Evolutionary conservation across 208 protist genomes (phyloP), one percentile per base, ranked within the genome.

Genomic region (Acanthamoeba divionensis): DNA sequence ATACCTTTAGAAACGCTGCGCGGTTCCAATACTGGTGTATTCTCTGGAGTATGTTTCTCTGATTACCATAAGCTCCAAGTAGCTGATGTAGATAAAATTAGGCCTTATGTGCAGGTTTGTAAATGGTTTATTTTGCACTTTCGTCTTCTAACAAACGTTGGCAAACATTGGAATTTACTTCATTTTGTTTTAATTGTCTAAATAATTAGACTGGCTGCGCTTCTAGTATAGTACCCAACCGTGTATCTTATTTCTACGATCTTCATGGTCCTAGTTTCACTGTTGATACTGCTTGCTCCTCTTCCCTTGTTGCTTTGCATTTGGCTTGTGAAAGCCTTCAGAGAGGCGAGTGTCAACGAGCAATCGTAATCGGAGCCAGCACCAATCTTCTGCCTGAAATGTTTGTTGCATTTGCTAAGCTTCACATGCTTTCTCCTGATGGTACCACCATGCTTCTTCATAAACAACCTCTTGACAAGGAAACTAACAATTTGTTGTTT

Each of bases 241-340:
- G 96, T 33, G 15, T 97, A 7, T 94, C 95, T 0, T 97, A 95
- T 89, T 87, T 92, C 18, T 85, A 95, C 26, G 94, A 95, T 85
- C 91, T 97, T 12, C 80, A 88, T 26, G 96, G 96, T 7, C 96
- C 96, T 21, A 92, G 82, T 31, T 41, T 96, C 18, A 92, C 93
- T 18, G 29, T 96, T 18, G 95, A 97, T 69, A 97, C 95, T 33
- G 96, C 96, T n/a, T 97, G 96, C 91, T 95, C 94, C 38, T 95
- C 94, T 26, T 94, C 95, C 12, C 91, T 97, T 6, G 91, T 95
- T 3, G 94, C 95, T 4, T 21, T 95, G 15, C 90, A 95, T 75
- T 41, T 93, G 7, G 96, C 93, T 8, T 47, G 24, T 41, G 7
- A 85, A 38, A 75, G 54, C 44, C 24, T 97, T 26, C 65, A 45